phyloP scores from a whole-genome alignment of 345 rosid genomes.

The Lumnitzera racemosa region DNA sequence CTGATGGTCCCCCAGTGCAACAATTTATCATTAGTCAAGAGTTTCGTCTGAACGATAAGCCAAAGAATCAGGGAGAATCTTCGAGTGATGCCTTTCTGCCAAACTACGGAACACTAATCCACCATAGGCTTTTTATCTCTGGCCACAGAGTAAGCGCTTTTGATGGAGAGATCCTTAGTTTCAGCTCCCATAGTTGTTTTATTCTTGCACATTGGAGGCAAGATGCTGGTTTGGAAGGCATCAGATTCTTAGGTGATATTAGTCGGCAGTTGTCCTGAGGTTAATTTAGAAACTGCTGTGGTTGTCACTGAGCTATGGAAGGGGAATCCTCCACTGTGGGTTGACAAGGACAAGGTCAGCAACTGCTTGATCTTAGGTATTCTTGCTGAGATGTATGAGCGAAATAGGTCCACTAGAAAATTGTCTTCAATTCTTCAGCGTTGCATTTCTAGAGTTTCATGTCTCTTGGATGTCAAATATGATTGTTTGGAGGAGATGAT shows the following conservation, averaged over 20 bases:
- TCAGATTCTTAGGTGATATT: conserved; percentile 24
- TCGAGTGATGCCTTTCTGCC: no score
- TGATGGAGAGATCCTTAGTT: no score
- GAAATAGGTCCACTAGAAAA: conserved; percentile 32
- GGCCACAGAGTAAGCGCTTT: conserved; percentile 68
- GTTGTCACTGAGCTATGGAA: conserved; percentile 38
- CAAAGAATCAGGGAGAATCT: no score
- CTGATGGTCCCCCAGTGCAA: no score
- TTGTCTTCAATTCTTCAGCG: conserved; percentile 55
- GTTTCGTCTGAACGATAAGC: no score
- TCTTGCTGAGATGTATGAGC: conserved; percentile 50
- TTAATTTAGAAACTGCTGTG: conserved; percentile 17
- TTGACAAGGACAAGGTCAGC: conserved; percentile 52
- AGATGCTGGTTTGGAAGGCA: conserved; percentile 23
- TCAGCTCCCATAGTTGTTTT: no score
- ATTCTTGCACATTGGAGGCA: conserved; percentile 51
- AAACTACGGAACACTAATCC: no score
- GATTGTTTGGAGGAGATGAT: conserved; percentile 43
- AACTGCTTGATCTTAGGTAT: conserved; percentile 32
- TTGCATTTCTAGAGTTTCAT: conserved; percentile 24
- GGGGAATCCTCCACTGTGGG: conserved; percentile 83
- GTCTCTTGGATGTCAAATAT: conserved; percentile 23
- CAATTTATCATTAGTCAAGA: no score
- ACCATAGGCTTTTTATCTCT: no score
- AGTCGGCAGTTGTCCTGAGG: conserved; percentile 23